Conservation (phyloP, 352 stramenopile species). For the Hyaloperonospora arabidopsidis region DNA sequence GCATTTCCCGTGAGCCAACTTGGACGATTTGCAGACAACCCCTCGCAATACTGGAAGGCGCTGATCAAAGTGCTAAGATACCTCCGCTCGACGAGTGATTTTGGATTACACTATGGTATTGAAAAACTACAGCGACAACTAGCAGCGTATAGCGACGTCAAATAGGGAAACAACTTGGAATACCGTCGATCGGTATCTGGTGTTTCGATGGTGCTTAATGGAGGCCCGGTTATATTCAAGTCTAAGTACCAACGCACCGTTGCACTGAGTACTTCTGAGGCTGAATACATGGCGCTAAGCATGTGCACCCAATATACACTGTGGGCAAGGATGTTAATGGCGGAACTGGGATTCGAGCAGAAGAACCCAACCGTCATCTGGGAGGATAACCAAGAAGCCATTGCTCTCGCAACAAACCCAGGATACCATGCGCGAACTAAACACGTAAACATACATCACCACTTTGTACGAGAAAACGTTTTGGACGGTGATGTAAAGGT, state of each 20-base stretch:
- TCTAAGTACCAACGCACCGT: constrained; percentile 2
- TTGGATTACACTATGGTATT: neutral
- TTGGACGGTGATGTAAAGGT: neutral
- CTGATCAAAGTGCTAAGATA: neutral
- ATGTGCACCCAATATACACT: neutral
- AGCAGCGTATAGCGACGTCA: neutral
- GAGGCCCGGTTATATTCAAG: neutral
- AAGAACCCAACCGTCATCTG: neutral
- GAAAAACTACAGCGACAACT: neutral
- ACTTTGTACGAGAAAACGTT: too few relatives aligned
- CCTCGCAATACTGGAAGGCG: neutral
- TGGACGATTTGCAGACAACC: neutral
- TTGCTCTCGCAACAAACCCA: neutral
- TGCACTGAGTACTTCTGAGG: neutral
- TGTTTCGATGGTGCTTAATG: neutral
- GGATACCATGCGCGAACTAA: neutral
- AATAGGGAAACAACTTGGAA: neutral
- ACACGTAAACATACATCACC: too few relatives aligned
- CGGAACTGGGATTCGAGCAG: neutral
- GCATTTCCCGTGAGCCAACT: neutral
- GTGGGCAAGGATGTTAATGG: neutral
- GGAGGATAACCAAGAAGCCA: too few relatives aligned
- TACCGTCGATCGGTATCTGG: neutral
- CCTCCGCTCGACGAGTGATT: neutral
- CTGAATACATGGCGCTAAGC: neutral